Base-by-base conservation (phyloP, 805 yeast species). In the Lipomyces japonicus region DNA sequence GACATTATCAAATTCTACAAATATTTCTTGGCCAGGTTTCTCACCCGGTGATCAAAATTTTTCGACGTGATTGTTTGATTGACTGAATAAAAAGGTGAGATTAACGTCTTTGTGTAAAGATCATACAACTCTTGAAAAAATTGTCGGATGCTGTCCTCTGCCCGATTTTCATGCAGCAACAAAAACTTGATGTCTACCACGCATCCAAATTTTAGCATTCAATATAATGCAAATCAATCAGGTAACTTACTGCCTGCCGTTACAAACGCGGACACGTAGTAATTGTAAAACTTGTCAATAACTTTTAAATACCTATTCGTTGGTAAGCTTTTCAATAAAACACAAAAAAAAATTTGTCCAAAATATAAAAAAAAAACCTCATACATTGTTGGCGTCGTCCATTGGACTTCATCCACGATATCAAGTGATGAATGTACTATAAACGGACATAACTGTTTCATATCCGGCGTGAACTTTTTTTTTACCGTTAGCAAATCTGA, bases 351-450 rank as follows among this genome's bases (percentile, higher is more conserved):
- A n/a, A n/a, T n/a, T n/a, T n/a, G n/a, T n/a, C n/a, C 31, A 12
- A 7, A 28, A 7, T 12, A 7, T 28, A 28, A 28, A 7, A 7
- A 12, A 12, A 28, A 7, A 28, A 7, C 16, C 6, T 9, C 44
- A 4, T 44, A 57, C 55, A 84, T 73, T 39, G 76, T 73, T 55
- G 74, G 79, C 7, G 78, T 73, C 42, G 79, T 77, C 91, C 95
- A 89, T 64, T 89, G 97, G 2, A 80, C 68, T 61, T 90, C 96
- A 57, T 93, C 96, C 0, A 93, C 81, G n/a, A 93, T 75, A 66
- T 93, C 98, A 32, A 93, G 68, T 1, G 97, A 80, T 0, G 96
- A 79, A 63, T 93, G 95, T 31, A 90, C 77, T 25, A 93, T 81
- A 62, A 89, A 91, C 21, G 96, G 97, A 58, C 84, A 81, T 32